phyloP scores from a whole-genome alignment of 192 early-diverging fungal genomes.

The Coemansia sp. region DNA sequence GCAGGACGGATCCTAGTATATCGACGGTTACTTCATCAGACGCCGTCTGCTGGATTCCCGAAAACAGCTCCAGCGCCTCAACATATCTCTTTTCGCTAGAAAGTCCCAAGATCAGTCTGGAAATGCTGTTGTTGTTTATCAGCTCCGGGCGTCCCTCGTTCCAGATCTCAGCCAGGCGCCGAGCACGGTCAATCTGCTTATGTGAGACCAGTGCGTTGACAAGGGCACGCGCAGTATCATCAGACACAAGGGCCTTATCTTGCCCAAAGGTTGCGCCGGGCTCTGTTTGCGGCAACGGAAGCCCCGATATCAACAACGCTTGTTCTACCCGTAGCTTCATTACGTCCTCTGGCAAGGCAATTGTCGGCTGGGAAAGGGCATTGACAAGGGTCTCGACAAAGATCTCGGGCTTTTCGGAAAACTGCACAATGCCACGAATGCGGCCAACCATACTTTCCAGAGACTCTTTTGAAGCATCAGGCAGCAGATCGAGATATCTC shows the following conservation, averaged over 20 bases:
- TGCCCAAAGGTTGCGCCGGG: not conserved
- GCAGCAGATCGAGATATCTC: constrained; percentile 13
- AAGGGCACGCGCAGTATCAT: constrained; percentile 23
- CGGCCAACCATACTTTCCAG: not conserved
- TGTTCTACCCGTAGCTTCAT: constrained; percentile 25
- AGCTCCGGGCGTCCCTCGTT: constrained; percentile 18
- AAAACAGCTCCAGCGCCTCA: constrained; percentile 41
- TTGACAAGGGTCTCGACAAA: constrained; percentile 18
- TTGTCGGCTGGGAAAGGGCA: constrained; percentile 13
- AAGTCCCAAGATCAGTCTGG: constrained; percentile 28
- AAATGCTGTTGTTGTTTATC: constrained; percentile 20
- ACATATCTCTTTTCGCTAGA: constrained; percentile 14
- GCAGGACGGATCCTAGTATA: constrained; percentile 32
- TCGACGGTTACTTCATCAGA: constrained; percentile 20
- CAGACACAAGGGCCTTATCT: constrained; percentile 9
- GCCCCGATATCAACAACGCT: constrained; percentile 27
- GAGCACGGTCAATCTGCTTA: constrained; percentile 31
- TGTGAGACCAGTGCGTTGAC: constrained; percentile 25
- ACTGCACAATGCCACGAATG: not conserved
- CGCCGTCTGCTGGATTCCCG: constrained; percentile 24
- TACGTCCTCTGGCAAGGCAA: not conserved
- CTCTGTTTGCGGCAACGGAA: not conserved
- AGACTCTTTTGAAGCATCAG: constrained; percentile 11
- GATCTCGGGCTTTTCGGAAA: not conserved
- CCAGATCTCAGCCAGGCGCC: constrained; percentile 34